A percentile compares a stretch with the other conserved stretches of the same genome.
phyloP scores from a whole-genome alignment of 2,329 filamentous ascomycete genomes.

The Teratosphaeria destructans region DNA sequence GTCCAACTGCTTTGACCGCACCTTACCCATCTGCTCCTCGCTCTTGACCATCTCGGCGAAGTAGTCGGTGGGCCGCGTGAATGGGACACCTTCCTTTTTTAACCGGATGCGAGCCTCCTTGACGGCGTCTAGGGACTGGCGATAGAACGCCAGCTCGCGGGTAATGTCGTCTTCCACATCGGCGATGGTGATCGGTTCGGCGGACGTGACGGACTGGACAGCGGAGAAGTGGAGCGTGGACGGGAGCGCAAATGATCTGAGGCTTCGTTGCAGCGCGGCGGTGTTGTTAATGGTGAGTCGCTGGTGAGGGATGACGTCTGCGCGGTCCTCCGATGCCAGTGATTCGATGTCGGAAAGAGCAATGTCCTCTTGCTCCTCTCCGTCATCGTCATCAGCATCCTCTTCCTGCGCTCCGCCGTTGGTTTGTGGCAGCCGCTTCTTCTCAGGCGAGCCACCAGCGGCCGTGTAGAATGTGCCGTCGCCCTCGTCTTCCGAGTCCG shows the following conservation, averaged over 20 bases:
- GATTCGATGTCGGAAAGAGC: constrained; percentile 80
- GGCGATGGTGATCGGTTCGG: constrained; percentile 58
- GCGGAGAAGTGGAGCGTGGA: constrained; percentile 66
- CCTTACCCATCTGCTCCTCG: constrained; percentile 95
- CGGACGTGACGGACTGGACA: constrained; percentile 66
- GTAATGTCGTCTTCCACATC: constrained; percentile 86
- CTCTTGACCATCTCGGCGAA: constrained; percentile 99
- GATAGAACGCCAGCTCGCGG: constrained; percentile 88
- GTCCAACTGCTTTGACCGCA: constrained; percentile 86
- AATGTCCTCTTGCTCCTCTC: constrained; percentile 76
- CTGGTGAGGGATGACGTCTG: constrained; percentile 81
- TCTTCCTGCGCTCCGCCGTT: constrained; percentile 30
- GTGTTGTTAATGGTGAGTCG: constrained; percentile 97
- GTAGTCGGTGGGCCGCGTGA: constrained; percentile 84
- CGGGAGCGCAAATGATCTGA: constrained; percentile 68
- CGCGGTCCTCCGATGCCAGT: constrained; percentile 65
- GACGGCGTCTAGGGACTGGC: constrained; percentile 73
- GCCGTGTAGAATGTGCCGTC: constrained; percentile 18
- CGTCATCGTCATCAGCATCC: constrained; percentile 37
- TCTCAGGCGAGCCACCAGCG: constrained; percentile 3
- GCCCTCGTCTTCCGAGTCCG: constrained; percentile 25
- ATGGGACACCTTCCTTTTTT: constrained; percentile 71
- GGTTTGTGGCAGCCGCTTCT: constrained; percentile 2
- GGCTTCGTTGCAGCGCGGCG: constrained; percentile 66
- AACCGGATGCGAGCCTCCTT: constrained; percentile 62